phyloP scores from a whole-genome alignment of 2,329 filamentous ascomycete species.

The Sporothrix pseudoabietina region DNA sequence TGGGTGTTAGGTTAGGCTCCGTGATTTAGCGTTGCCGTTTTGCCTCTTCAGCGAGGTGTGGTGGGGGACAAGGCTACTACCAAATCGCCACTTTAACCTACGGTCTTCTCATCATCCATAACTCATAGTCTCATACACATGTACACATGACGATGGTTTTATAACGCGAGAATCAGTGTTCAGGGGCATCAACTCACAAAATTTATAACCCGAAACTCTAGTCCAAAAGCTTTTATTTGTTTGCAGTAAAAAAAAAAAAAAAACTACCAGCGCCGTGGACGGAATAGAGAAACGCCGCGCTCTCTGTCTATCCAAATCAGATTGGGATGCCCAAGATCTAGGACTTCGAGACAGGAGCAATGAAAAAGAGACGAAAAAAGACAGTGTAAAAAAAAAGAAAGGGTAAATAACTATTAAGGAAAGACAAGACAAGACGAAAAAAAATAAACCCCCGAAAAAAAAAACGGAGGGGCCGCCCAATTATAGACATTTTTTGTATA shows the following conservation, averaged over 20 bases:
- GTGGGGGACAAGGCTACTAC: conserved; percentile 16
- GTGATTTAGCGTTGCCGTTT: not conserved
- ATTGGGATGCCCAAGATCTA: not conserved
- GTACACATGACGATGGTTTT: not conserved
- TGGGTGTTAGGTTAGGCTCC: not conserved
- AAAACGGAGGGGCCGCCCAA: not conserved
- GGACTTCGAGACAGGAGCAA: conserved; percentile 1
- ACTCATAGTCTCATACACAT: not conserved
- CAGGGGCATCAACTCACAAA: not conserved
- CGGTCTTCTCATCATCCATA: not conserved
- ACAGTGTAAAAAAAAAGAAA: not conserved
- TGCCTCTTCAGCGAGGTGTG: not conserved
- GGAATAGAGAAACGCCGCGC: conserved; percentile 1
- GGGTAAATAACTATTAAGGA: not conserved
- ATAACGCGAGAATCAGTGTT: not conserved
- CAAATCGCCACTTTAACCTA: not conserved
- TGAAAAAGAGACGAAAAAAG: not conserved
- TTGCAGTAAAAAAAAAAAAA: not conserved
- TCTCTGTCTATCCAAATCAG: conserved; percentile 5
- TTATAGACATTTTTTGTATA: conserved; percentile 11
- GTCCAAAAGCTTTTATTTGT: not conserved
- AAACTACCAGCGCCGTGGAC: not conserved
- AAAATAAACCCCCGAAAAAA: not conserved
- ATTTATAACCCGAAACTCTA: not conserved
- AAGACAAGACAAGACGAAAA: not conserved